These are phyloP conservation scores for Emmonsiellopsis sp. DNA, from an alignment of 2,329 filamentous ascomycete genomes.

Conservation along the genomic window DNA sequence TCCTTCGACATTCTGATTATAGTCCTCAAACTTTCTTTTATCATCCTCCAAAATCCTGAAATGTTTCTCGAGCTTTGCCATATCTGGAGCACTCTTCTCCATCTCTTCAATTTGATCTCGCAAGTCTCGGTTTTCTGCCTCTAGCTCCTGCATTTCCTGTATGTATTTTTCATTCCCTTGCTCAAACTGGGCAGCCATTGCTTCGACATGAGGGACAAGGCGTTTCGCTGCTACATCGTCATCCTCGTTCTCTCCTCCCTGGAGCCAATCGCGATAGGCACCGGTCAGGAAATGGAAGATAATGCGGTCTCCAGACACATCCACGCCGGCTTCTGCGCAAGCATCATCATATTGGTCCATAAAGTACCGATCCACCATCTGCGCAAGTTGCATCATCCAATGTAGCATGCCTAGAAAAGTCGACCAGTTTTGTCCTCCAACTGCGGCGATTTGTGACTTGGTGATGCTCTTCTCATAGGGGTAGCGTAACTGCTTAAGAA, in stretches of 20 bases:
- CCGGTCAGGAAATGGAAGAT: conserved; percentile 87
- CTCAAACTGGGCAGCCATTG: conserved; percentile 84
- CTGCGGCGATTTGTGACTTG: conserved; percentile 89
- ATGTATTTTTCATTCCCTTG: conserved; percentile 74
- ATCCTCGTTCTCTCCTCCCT: conserved; percentile 78
- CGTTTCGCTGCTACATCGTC: conserved; percentile 75
- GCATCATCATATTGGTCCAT: conserved; percentile 78
- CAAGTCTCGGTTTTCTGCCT: conserved; percentile 73
- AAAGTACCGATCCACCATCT: conserved; percentile 82
- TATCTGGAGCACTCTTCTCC: conserved; percentile 75
- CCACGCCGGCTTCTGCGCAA: conserved; percentile 76
- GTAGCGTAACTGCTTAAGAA: conserved; percentile 88
- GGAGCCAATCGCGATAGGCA: conserved; percentile 88
- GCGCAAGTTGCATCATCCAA: conserved; percentile 97
- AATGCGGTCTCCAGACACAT: conserved; percentile 82
- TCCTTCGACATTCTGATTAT: conserved; percentile 74
- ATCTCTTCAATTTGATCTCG: conserved; percentile 82
- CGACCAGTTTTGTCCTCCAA: conserved; percentile 94
- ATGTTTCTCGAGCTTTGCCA: conserved; percentile 74
- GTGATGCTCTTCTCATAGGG: conserved; percentile 93
- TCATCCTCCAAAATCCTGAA: conserved; percentile 94
- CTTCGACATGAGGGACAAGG: conserved; percentile 72
- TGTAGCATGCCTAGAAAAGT: conserved; percentile 89
- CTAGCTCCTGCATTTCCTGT: conserved; percentile 73
- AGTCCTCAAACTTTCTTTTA: conserved; percentile 88